A percentile compares a stretch with the other conserved stretches of the same genome.
phyloP scores from a whole-genome alignment of 176 grass and related monocot genomes.

The Triticum dicoccoides region DNA sequence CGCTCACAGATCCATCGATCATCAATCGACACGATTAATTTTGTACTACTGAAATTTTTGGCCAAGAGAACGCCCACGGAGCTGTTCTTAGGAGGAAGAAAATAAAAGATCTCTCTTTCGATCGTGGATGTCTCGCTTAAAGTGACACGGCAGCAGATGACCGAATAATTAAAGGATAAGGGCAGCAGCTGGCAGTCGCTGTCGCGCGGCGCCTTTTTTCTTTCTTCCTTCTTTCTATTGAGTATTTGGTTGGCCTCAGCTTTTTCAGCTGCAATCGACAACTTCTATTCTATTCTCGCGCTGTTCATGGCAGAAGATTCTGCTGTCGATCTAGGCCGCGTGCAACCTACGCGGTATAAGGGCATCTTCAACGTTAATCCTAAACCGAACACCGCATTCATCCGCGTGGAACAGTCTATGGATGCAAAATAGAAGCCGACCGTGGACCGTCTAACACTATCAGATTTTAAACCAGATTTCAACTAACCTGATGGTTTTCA shows the following conservation, averaged over 20 bases:
- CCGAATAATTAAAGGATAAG: conserved; percentile 1
- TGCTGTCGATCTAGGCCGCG: neutral
- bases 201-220: neutral
- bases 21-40: neutral
- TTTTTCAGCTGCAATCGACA: neutral
- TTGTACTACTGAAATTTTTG: too few relatives aligned
- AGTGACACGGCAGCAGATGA: neutral
- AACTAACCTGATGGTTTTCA: too few relatives aligned
- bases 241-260: neutral
- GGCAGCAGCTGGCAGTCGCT: neutral
- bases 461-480: too few relatives aligned
- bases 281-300: neutral
- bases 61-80: neutral
- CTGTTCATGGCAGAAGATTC: neutral
- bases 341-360: neutral
- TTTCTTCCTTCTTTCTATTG: neutral
- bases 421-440: too few relatives aligned
- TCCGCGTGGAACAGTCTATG: too few relatives aligned
- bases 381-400: too few relatives aligned
- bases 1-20: neutral
- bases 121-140: neutral
- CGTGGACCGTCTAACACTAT: too few relatives aligned
- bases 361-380: too few relatives aligned
- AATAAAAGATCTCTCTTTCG: neutral
- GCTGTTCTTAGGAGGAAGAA: neutral